These are phyloP conservation scores for Erythrophleum fordii DNA, from an alignment of 306 rosid genomes.

Conservation along the genomic window DNA sequence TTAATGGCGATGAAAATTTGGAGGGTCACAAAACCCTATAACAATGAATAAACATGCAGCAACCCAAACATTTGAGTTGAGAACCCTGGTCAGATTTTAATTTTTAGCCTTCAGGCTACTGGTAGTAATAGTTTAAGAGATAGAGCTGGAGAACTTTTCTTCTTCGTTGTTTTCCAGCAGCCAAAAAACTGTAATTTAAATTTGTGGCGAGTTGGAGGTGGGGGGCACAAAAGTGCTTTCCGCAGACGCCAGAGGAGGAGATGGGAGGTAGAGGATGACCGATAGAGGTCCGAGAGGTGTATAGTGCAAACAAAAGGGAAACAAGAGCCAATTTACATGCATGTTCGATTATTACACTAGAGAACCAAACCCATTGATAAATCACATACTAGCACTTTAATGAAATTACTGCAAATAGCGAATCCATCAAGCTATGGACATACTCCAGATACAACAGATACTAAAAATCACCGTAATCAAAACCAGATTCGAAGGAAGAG, in stretches of 20 bases:
- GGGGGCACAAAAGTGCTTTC: background rate
- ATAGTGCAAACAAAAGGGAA: background rate
- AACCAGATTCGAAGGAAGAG: background rate
- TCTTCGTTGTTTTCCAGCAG: conserved; percentile 2
- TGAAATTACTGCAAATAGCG: background rate
- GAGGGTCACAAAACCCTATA: background rate
- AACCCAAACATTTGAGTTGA: background rate
- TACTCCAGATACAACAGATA: conserved; percentile 1
- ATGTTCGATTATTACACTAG: background rate
- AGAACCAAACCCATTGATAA: conserved; percentile 2
- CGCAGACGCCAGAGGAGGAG: background rate
- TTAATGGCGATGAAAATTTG: background rate
- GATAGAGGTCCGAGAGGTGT: background rate
- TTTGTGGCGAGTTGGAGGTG: too few species aligned
- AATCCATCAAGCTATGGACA: conserved; percentile 8
- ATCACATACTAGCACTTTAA: background rate
- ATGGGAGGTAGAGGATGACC: background rate
- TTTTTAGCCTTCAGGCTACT: background rate
- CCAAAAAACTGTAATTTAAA: background rate
- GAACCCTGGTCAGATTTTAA: background rate
- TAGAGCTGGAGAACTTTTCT: background rate
- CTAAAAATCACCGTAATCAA: background rate
- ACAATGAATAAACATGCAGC: background rate
- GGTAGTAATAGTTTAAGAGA: background rate
- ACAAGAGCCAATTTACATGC: conserved; percentile 34